Base-by-base conservation (phyloP, 768 basidiomycete genomes). In the Tulasnella sp. region DNA sequence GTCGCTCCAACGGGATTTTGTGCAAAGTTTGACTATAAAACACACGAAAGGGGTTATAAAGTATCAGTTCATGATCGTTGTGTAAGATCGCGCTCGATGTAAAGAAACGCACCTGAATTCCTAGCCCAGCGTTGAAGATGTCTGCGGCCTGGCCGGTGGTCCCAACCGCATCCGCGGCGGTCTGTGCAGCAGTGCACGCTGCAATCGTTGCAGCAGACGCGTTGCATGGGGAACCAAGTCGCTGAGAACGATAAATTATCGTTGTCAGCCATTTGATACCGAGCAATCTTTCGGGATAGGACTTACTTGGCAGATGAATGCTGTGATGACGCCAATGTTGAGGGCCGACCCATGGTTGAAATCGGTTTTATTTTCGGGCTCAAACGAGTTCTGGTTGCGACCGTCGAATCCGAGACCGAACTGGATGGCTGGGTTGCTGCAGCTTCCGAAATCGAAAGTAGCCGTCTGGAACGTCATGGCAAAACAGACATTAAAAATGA, bases 321-420 rank as follows among this genome's bases (percentile, higher is more conserved):
- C 34, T 15, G 34, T 38, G 34, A 38, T 38, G 34, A 38, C 15
- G 34, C 34, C 34, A 15, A 48, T 51, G 56, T 61, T 56, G 38
- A 61, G 26, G 0, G 51, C 51, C 1, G 53, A 53, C 23, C 56
- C 56, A 24, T 62, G 61, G 56, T 26, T 26, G 58, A 62, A 62
- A 21, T 62, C 51, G n/a, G 30, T 26, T 27, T 45, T 34, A 38
- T 62, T 49, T 7, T 26, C 45, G 26, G 61, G 59, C 38, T 41
- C 41, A 56, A 62, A 62, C 23, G 61, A 58, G 61, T 30, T 23
- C 2, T 27, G 42, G 8, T 26, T 58, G 17, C 61, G 42, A 4
- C 61, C 61, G 45, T 62, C 61, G 10, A 62, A 62, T 29, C 56
- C 61, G 34, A 32, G 15, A 13, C 59, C 61, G 56, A 62, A 62